Conservation (phyloP, 2,329 filamentous ascomycete species). For the Sarocladium strictum region DNA sequence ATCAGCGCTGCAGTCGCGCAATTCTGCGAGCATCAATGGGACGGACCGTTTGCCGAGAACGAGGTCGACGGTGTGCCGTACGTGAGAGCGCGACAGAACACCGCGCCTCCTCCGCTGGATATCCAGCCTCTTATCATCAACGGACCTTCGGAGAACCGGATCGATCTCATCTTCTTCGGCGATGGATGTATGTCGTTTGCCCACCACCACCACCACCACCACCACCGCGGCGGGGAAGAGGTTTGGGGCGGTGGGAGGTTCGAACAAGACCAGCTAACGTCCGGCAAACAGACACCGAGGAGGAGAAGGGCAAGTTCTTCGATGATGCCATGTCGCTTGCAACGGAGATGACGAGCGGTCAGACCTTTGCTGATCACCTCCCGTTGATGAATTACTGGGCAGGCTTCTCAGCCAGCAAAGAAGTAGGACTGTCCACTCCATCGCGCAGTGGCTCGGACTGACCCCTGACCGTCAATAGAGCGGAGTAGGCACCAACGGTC, state of each 20-base stretch:
- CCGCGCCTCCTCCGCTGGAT: constrained; percentile 21
- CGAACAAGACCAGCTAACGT: too few species aligned
- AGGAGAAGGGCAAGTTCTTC: constrained; percentile 25
- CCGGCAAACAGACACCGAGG: constrained; percentile 18
- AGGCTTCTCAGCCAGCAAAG: constrained; percentile 21
- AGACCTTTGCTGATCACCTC: constrained; percentile 23
- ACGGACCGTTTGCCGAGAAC: constrained; percentile 20
- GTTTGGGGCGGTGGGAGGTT: too few species aligned
- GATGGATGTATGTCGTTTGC: constrained; percentile 22
- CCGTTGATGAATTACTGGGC: constrained; percentile 25
- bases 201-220: too few species aligned
- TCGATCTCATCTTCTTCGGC: constrained; percentile 25
- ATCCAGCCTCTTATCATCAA: constrained; percentile 25
- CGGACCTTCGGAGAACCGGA: constrained; percentile 21
- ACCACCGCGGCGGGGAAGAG: too few species aligned
- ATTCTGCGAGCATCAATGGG: constrained; percentile 25
- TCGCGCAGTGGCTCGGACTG: background rate
- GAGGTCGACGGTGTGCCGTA: constrained; percentile 17
- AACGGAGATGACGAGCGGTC: constrained; percentile 21
- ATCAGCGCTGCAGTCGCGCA: constrained; percentile 15
- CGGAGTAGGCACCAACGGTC: constrained; percentile 21
- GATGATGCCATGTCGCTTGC: constrained; percentile 21
- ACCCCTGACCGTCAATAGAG: constrained; percentile 17
- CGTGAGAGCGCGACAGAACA: constrained; percentile 15
- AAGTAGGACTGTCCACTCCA: constrained; percentile 14